A percentile compares a stretch with the other conserved stretches of the same genome.
phyloP scores from a whole-genome alignment of 2,329 filamentous ascomycete species.

The Amesomyces nigricolor region DNA sequence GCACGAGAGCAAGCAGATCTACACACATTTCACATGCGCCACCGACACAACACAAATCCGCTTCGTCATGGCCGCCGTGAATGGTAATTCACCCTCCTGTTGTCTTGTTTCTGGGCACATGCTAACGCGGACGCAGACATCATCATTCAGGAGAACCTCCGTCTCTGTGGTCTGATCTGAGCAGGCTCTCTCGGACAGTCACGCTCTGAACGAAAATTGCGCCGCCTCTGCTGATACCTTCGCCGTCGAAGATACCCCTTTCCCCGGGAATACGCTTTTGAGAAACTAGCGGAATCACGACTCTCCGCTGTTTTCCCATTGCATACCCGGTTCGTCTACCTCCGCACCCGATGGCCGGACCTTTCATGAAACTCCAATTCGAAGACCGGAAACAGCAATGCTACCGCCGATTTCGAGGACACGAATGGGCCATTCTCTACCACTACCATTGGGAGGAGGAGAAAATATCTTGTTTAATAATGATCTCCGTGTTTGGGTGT shows the following conservation, averaged over 20 bases:
- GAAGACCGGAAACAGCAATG: background rate
- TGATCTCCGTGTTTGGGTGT: slow-evolving; percentile 17
- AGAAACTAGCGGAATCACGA: slow-evolving; percentile 9
- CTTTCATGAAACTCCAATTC: slow-evolving; percentile 7
- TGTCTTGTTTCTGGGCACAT: background rate
- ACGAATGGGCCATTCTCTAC: background rate
- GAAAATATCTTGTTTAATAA: slow-evolving; percentile 30
- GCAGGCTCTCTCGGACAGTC: slow-evolving; percentile 18
- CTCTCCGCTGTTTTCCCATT: background rate
- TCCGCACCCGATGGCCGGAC: slow-evolving; percentile 2
- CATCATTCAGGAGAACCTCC: slow-evolving; percentile 99
- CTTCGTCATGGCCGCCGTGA: slow-evolving; percentile 99
- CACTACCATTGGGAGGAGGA: slow-evolving; percentile 9
- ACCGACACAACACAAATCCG: slow-evolving; percentile 98
- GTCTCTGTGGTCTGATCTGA: slow-evolving; percentile 95
- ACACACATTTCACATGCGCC: slow-evolving; percentile 98
- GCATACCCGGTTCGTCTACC: slow-evolving; percentile 3
- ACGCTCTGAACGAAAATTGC: background rate
- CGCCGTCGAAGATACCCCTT: slow-evolving; percentile 13
- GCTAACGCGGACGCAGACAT: slow-evolving; percentile 67
- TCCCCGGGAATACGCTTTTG: background rate
- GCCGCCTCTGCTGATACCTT: slow-evolving; percentile 1
- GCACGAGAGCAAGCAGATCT: slow-evolving; percentile 99
- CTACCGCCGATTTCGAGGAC: background rate
- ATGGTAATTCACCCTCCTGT: slow-evolving; percentile 57